Evolutionary conservation across 192 early-diverging fungal species (phyloP), one percentile per base, ranked within the genome.

Genomic region (Jimgerdemannia flammicorona): DNA sequence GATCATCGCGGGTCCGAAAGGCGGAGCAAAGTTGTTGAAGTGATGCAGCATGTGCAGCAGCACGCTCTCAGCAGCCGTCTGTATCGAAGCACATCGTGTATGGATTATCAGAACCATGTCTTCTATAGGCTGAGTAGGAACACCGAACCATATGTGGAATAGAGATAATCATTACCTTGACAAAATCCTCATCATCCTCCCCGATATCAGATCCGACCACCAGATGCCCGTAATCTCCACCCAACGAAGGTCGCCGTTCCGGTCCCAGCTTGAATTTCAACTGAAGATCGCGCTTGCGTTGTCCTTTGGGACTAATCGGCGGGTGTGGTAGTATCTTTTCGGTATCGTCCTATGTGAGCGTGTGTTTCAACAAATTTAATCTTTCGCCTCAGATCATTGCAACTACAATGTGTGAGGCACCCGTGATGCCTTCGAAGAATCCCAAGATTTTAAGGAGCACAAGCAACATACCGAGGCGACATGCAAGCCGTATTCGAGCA

Each of bases 31-130:
- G 64, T 92, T 90, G 75, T 88, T 85, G 66, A 92, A 83, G 69
- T 93, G 90, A 73, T 93, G 92, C 40, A 92, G 66, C 39, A 95
- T 59, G 70, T 95, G 94, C n/a, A 84, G 76, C 20, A 94, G 75
- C 9, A 87, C 82, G 54, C 90, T 91, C 73, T 93, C 92, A 3
- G 91, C 91, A 18, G 93, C 76, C 63, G 92, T 91, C 83, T 92
- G 74, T 18, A 66, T 71, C 43, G 40, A 20, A 19, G 9, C 6
- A 68, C 18, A 18, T 59, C 14, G 14, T 6, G 14, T 59, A 59
- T 59, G 8, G 14, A 59, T 59, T 59, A 59, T 59, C 49, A 59
- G 49, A 59, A 59, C 14, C 49, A 6, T 6, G 14, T 59, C 49
- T 59, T 59, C 14, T 14, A 59, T 59, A 59, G 49, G 14, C 49